Evolutionary conservation across 1,284 basidiomycete species (phyloP), one percentile per base, ranked within the genome.

Genomic region (Albatrellus sp.): DNA sequence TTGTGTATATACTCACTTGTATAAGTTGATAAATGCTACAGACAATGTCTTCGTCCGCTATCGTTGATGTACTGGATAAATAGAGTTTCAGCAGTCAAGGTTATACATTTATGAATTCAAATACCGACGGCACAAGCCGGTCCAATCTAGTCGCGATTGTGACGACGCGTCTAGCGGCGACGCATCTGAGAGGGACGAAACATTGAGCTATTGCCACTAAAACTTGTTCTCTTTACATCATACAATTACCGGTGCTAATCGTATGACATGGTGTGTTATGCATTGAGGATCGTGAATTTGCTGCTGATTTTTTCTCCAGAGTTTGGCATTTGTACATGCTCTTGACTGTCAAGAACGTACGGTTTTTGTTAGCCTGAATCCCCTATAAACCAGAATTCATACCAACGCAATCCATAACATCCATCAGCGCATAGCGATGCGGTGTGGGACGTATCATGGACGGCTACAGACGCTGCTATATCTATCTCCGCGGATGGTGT

Each of bases 1-100:
- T 12, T 37, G 19, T n/a, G 31, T 29, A 12, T 12, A 40, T 5
- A 61, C 69, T 49, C 58, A 73, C 72, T 73, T 75, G 70, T 70
- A 52, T 58, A 57, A 52, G 53, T 52, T 53, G 52, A 60, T 55
- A 54, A 61, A 56, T 50, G 52, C 52, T 52, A 62, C 58, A 60
- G 50, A 54, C 55, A 74, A 79, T 81, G 86, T 88, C 86, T 79
- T 90, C 86, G 74, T 90, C 81, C 86, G 85, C 87, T 83, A 67
- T 89, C 83, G 81, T 87, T 75, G 82, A 88, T 85, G 80, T 58
- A 46, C 57, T 51, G 50, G 58, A 60, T 62, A 60, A 58, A 52
- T 58, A 72, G 65, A 60, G 73, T 78, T 75, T 48, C 43, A 33
- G 41, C 13, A 19, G 38, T 13, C n/a, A 38, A 17, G 42, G 44